Percentiles rank a stretch among this genome's conserved stretches.
These are phyloP conservation scores for Prosopis cineraria DNA, from an alignment of 306 rosid species.

Conservation along the genomic window DNA sequence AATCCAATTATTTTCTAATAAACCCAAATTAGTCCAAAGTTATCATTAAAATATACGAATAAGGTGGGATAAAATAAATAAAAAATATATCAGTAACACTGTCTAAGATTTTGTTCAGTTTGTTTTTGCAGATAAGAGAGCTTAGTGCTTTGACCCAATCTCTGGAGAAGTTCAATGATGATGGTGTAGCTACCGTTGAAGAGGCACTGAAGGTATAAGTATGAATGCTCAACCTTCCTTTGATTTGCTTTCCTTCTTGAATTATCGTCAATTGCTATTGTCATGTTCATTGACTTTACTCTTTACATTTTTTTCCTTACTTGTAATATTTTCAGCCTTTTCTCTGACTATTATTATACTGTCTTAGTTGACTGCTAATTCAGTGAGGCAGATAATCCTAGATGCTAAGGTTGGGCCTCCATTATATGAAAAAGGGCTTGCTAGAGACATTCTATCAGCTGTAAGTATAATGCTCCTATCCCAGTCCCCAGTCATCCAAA, in stretches of 20 bases:
- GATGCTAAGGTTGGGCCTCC: conserved; percentile 94
- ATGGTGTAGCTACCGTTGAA: conserved; percentile 65
- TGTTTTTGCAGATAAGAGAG: conserved; percentile 68
- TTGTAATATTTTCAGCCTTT: background rate
- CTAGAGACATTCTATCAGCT: conserved; percentile 66
- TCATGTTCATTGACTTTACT: conserved; percentile 16
- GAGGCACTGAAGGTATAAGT: conserved; percentile 72
- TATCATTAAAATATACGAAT: too few relatives aligned
- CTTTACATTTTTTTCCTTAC: background rate
- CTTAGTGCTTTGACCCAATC: conserved; percentile 47
- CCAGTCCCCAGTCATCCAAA: conserved; percentile 4
- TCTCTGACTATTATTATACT: conserved; percentile 29
- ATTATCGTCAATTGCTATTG: conserved; percentile 4
- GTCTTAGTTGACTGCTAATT: conserved; percentile 61
- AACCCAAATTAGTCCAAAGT: too few relatives aligned
- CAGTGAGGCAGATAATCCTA: conserved; percentile 72
- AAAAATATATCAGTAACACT: too few relatives aligned
- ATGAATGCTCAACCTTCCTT: background rate
- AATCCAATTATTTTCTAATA: too few relatives aligned
- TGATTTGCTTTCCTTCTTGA: conserved; percentile 12
- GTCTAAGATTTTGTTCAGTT: conserved; percentile 43
- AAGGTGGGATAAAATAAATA: too few relatives aligned
- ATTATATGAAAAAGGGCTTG: conserved; percentile 79
- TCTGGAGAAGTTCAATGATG: conserved; percentile 47
- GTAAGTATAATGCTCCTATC: conserved; percentile 57